These are phyloP conservation scores for Hygrocybe coccinea DNA, from an alignment of 768 basidiomycete species.

Conservation along the genomic window DNA sequence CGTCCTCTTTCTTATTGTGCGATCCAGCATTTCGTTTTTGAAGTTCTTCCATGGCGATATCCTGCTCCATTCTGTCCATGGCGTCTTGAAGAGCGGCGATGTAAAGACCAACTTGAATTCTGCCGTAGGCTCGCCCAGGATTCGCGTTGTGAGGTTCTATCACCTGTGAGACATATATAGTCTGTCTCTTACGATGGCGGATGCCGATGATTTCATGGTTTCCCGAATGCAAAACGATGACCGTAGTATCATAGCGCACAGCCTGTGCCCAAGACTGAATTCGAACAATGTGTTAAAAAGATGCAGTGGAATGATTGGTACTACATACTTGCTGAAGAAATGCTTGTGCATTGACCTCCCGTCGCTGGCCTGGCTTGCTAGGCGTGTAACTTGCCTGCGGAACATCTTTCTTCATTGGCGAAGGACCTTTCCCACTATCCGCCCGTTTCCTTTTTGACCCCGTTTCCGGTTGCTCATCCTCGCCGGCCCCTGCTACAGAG, in stretches of 20 bases:
- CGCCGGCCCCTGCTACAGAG: background rate
- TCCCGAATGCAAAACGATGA: conserved; percentile 12
- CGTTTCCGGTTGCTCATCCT: background rate
- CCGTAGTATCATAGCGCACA: conserved; percentile 1
- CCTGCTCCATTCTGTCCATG: background rate
- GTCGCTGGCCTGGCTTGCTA: too few species aligned
- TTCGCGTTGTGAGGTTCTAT: conserved; percentile 3
- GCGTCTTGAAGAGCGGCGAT: conserved; percentile 1
- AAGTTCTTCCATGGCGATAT: background rate
- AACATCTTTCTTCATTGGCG: background rate
- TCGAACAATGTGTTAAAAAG: background rate
- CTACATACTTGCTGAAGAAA: conserved; percentile 2
- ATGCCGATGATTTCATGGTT: conserved; percentile 10
- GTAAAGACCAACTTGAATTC: conserved; percentile 3
- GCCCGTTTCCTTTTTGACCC: background rate
- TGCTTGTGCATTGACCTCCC: background rate
- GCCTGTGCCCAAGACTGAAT: conserved; percentile 4
- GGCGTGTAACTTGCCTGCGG: background rate
- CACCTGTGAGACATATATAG: conserved; percentile 9
- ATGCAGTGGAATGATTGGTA: background rate
- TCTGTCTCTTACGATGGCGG: conserved; percentile 14
- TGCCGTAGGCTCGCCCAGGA: conserved; percentile 2
- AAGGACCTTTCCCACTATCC: background rate
- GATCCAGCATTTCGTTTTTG: conserved; percentile 6
- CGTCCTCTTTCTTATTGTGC: conserved; percentile 14